These are phyloP conservation scores for Crepidotus variabilis DNA, from an alignment of 768 basidiomycete genomes.

Conservation along the genomic window DNA sequence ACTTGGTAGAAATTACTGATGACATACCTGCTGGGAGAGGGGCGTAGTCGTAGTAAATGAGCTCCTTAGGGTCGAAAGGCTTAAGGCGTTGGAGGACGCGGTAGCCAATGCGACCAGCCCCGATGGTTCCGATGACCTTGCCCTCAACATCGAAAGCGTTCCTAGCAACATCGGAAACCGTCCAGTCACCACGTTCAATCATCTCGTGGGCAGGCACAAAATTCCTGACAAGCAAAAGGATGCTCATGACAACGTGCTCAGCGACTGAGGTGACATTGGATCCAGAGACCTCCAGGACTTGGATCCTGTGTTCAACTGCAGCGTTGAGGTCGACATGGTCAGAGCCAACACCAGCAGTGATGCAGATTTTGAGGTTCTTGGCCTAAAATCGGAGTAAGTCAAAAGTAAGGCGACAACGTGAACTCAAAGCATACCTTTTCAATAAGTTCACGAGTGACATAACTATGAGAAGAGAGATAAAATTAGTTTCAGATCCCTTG, in stretches of 20 bases:
- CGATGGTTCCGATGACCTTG: slow-evolving; percentile 91
- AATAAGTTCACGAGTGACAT: slow-evolving; percentile 70
- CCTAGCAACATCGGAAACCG: slow-evolving; percentile 78
- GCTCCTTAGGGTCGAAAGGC: slow-evolving; percentile 87
- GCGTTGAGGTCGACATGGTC: slow-evolving; percentile 91
- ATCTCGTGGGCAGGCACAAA: slow-evolving; percentile 87
- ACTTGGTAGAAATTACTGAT: not conserved
- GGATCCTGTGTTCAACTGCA: slow-evolving; percentile 36
- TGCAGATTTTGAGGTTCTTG: slow-evolving; percentile 83
- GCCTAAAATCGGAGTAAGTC: slow-evolving; percentile 41
- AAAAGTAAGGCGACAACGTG: not conserved
- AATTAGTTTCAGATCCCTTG: not conserved
- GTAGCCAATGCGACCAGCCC: slow-evolving; percentile 78
- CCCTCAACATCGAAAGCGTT: slow-evolving; percentile 86
- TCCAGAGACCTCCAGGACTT: slow-evolving; percentile 58
- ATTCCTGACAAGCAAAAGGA: slow-evolving; percentile 88
- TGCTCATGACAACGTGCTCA: slow-evolving; percentile 89
- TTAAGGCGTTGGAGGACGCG: slow-evolving; percentile 76
- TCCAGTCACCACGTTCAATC: slow-evolving; percentile 85
- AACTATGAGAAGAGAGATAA: slow-evolving; percentile 26
- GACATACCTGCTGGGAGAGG: slow-evolving; percentile 57
- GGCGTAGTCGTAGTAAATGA: slow-evolving; percentile 86
- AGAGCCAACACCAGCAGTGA: slow-evolving; percentile 89
- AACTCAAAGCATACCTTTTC: slow-evolving; percentile 44
- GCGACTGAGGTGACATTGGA: slow-evolving; percentile 91